Percentiles rank a stretch among this genome's conserved stretches.
These are phyloP conservation scores for Zygoascus tannicola DNA, from an alignment of 805 yeast genomes.

Conservation along the genomic window DNA sequence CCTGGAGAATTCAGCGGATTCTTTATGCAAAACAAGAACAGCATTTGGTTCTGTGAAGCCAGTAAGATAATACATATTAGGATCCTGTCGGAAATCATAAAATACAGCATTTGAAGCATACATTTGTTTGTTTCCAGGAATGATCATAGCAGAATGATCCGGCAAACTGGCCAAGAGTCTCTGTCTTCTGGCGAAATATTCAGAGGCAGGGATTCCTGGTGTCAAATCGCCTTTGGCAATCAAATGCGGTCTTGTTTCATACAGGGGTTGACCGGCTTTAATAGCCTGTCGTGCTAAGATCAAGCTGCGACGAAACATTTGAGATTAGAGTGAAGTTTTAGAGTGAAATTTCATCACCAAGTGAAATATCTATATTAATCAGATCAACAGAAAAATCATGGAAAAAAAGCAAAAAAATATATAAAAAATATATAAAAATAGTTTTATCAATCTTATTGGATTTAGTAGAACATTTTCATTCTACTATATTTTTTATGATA, in stretches of 20 bases:
- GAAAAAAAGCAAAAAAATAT: too few relatives aligned
- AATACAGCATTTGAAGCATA: conserved; percentile 88
- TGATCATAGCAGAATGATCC: conserved; percentile 55
- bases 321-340: too few relatives aligned
- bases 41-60: conserved; percentile 93
- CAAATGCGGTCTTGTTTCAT: conserved; percentile 74
- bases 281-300: conserved; percentile 1
- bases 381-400: too few relatives aligned
- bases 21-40: conserved; percentile 41
- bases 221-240: conserved; percentile 73
- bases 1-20: conserved; percentile 28
- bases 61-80: conserved; percentile 74
- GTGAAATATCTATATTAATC: too few relatives aligned
- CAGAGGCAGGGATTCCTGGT: conserved; percentile 77
- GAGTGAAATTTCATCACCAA: too few relatives aligned
- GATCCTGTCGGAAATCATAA: conserved; percentile 86
- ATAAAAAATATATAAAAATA: too few relatives aligned
- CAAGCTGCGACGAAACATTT: not conserved
- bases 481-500: too few relatives aligned
- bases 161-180: conserved; percentile 51
- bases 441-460: too few relatives aligned
- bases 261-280: conserved; percentile 67
- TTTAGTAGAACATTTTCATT: too few relatives aligned
- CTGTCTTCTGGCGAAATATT: conserved; percentile 65
- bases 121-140: conserved; percentile 63